Evolutionary conservation across 2,329 filamentous ascomycete genomes (phyloP).

Genomic region (Bipolaris zeicola): DNA sequence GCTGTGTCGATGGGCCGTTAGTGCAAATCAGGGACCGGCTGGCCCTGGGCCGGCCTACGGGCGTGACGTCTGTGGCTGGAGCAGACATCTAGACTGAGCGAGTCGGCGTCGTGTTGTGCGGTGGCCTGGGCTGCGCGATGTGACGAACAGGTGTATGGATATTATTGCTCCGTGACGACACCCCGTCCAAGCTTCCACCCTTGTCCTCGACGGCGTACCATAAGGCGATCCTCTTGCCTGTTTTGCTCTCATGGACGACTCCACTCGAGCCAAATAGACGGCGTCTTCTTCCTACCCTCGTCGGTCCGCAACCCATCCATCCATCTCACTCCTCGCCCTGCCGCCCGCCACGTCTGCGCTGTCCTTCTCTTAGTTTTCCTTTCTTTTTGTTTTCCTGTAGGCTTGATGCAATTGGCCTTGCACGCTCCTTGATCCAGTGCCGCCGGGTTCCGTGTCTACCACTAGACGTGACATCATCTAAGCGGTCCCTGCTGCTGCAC

Average conservation of each 20-base stretch:
- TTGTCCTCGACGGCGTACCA: slow-evolving; percentile 5
- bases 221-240: slow-evolving; percentile 18
- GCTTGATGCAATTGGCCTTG: slow-evolving; percentile 7
- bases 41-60: too few relatives aligned
- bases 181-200: slow-evolving; percentile 11
- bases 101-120: neutral
- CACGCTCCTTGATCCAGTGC: slow-evolving; percentile 7
- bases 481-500: slow-evolving; percentile 14
- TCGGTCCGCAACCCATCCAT: neutral
- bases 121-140: neutral
- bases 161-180: slow-evolving; percentile 5
- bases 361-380: neutral
- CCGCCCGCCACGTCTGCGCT: neutral
- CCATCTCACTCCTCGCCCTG: neutral
- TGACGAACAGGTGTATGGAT: slow-evolving; percentile 9
- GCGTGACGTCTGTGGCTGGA: slow-evolving; percentile 1
- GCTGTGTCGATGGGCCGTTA: neutral
- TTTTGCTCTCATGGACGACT: slow-evolving; percentile 12
- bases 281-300: slow-evolving; percentile 1
- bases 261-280: slow-evolving; percentile 4
- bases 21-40: slow-evolving; percentile 3
- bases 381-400: neutral
- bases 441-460: slow-evolving; percentile 10
- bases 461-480: slow-evolving; percentile 26
- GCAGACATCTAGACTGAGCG: neutral